Evolutionary conservation across 164 flowering plant species (phyloP).

Genomic region (Vitis rotundifolia): DNA sequence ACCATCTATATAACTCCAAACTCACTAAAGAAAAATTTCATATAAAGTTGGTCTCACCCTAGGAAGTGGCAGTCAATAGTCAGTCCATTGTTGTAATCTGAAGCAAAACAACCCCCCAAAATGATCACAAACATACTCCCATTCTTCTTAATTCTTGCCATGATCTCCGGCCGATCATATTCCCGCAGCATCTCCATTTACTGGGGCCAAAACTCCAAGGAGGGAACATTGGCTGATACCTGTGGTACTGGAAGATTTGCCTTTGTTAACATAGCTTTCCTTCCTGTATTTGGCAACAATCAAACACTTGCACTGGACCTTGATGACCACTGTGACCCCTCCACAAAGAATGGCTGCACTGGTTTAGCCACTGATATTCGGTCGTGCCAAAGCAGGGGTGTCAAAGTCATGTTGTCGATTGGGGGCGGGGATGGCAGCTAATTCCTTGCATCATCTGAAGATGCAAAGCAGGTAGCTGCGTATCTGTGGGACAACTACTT

Average conservation of each 20-base stretch:
- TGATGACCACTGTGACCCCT: constrained; percentile 23
- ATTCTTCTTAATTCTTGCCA: not conserved
- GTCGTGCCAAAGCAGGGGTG: constrained; percentile 22
- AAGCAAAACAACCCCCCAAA: no score
- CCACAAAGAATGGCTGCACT: constrained; percentile 11
- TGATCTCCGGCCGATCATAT: not conserved
- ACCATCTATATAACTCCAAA: no score
- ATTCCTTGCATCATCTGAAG: constrained; percentile 13
- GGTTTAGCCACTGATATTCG: constrained; percentile 7
- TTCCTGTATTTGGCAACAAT: constrained; percentile 11
- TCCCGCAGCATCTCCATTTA: constrained; percentile 18
- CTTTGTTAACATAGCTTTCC: constrained; percentile 25
- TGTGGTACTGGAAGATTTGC: constrained; percentile 24
- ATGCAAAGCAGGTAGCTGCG: constrained; percentile 13
- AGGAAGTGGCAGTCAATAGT: no score
- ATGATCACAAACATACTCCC: not conserved
- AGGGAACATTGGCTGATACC: constrained; percentile 20
- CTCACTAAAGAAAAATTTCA: no score
- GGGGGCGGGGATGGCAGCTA: constrained; percentile 30
- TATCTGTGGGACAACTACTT: constrained; percentile 26
- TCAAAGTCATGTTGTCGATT: constrained; percentile 24
- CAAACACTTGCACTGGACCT: constrained; percentile 17
- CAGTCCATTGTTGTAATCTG: no score
- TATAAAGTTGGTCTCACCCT: no score
- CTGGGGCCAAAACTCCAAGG: constrained; percentile 30